phyloP scores from a whole-genome alignment of 2,329 filamentous ascomycete species.

The Neopestalotiopsis clavispora region DNA sequence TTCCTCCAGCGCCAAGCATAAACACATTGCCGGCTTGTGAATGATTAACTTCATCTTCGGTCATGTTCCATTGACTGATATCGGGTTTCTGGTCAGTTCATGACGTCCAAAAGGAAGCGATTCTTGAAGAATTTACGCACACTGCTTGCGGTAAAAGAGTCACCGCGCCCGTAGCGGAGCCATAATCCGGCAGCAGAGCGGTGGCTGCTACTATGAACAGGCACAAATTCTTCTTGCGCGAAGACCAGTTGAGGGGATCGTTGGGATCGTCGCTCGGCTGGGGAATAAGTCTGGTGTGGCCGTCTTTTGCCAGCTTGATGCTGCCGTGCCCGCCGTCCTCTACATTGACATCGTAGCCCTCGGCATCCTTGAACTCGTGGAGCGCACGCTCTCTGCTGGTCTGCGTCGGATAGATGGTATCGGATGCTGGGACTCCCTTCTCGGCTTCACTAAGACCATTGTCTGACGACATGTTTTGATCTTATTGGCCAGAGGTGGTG shows the following conservation, averaged over 20 bases:
- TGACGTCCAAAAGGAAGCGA: neutral
- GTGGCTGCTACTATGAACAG: constrained; percentile 52
- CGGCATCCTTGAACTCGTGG: constrained; percentile 40
- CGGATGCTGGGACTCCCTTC: neutral
- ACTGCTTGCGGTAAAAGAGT: constrained; percentile 47
- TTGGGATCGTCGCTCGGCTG: constrained; percentile 55
- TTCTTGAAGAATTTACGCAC: constrained; percentile 30
- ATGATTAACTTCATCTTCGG: constrained; percentile 54
- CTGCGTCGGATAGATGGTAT: neutral
- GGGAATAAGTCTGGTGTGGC: constrained; percentile 54
- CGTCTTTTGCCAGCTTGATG: constrained; percentile 44
- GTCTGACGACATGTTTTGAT: neutral
- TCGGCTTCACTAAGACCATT: neutral
- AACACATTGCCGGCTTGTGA: constrained; percentile 57
- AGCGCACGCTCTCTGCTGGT: constrained; percentile 23
- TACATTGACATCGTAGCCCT: constrained; percentile 44
- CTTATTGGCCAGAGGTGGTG: neutral
- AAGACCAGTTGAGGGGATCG: constrained; percentile 60
- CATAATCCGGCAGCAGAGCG: constrained; percentile 55
- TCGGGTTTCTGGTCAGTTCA: neutral
- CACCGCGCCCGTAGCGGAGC: constrained; percentile 48
- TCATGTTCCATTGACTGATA: constrained; percentile 48
- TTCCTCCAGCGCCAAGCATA: constrained; percentile 49
- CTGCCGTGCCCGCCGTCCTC: constrained; percentile 29
- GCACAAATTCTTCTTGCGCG: constrained; percentile 52